Conservation (phyloP, 768 basidiomycete species). For the Amylocystis lapponica region DNA sequence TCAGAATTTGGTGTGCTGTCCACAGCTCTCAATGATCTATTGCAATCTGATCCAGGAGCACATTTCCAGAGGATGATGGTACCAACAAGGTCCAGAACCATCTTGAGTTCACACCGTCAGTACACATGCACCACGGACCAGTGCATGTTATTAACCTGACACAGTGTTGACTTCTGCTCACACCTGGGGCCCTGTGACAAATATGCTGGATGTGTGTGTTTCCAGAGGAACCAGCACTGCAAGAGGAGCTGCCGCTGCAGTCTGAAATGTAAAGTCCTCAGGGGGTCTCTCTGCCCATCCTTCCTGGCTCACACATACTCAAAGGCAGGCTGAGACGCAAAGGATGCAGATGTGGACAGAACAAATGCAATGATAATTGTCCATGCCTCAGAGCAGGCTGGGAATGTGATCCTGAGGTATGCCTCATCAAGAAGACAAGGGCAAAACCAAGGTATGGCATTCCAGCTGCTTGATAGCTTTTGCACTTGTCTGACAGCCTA, state of each 20-base stretch:
- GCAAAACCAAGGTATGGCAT: no score
- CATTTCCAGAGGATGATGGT: neutral
- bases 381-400: constrained; percentile 28
- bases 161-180: constrained; percentile 2
- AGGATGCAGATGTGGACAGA: constrained; percentile 33
- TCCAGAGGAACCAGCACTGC: constrained; percentile 34
- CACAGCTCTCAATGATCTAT: no score
- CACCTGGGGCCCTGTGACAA: constrained; percentile 42
- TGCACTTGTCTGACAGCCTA: no score
- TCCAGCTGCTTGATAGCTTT: no score
- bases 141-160: neutral
- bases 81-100: no score
- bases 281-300: no score
- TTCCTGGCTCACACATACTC: no score
- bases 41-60: neutral
- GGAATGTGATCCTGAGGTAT: constrained; percentile 53
- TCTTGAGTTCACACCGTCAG: no score
- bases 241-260: constrained; percentile 44
- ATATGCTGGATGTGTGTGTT: constrained; percentile 35
- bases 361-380: constrained; percentile 23
- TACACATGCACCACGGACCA: no score
- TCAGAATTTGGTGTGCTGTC: no score
- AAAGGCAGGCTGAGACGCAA: constrained; percentile 38
- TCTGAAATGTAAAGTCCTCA: constrained; percentile 32
- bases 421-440: no score